These are phyloP conservation scores for Yarrowia sp. DNA, from an alignment of 805 yeast species.

Conservation along the genomic window DNA sequence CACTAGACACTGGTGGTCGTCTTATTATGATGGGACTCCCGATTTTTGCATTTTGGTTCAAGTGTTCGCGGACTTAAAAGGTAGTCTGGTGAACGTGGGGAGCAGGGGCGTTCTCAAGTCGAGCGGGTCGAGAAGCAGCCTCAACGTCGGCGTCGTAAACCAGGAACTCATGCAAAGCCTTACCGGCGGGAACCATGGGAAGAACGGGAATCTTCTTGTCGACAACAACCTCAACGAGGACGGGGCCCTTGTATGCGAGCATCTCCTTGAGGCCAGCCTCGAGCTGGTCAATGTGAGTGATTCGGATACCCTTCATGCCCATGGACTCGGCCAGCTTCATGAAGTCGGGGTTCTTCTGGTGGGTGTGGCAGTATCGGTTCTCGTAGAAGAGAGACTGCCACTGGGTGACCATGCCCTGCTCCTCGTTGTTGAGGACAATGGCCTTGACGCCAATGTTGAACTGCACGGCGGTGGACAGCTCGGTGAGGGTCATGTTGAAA, in stretches of 20 bases:
- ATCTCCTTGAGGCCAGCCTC: slow-evolving; percentile 60
- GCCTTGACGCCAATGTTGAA: slow-evolving; percentile 88
- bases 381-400: slow-evolving; percentile 98
- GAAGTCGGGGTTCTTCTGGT: slow-evolving; percentile 92
- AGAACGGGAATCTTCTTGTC: slow-evolving; percentile 92
- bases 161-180: slow-evolving; percentile 89
- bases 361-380: slow-evolving; percentile 97
- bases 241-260: slow-evolving; percentile 77
- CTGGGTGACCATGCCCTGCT: slow-evolving; percentile 99
- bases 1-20: slow-evolving; percentile 20
- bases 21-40: neutral
- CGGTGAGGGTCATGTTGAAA: slow-evolving; percentile 96
- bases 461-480: slow-evolving; percentile 91
- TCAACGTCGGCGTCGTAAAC: slow-evolving; percentile 69
- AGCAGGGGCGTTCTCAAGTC: slow-evolving; percentile 24
- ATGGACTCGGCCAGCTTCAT: slow-evolving; percentile 90
- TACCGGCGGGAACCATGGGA: slow-evolving; percentile 98
- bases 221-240: slow-evolving; percentile 83
- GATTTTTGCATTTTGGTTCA: slow-evolving; percentile 1
- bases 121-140: slow-evolving; percentile 26
- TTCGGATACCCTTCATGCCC: slow-evolving; percentile 83
- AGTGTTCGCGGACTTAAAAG: neutral
- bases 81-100: slow-evolving; percentile 27
- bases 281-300: slow-evolving; percentile 66
- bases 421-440: slow-evolving; percentile 90